Base-by-base conservation (phyloP, 1,139 yeast species). In the Geotrichum carabidarum region DNA sequence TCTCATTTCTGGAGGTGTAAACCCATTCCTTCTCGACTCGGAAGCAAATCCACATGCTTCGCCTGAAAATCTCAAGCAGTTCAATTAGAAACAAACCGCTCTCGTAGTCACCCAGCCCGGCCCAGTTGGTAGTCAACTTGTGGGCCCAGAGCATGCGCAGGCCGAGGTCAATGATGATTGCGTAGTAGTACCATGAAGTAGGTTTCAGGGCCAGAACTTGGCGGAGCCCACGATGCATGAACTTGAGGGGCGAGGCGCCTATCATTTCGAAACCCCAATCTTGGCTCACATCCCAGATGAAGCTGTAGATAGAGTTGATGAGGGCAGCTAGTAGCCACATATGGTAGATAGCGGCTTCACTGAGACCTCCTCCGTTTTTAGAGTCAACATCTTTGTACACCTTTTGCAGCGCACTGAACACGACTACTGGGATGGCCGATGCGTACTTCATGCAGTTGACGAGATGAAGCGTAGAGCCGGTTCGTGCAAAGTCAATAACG, bases 11-110 rank as follows among this genome's bases (percentile, higher is more conserved):
- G 31, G 46, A 7, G 6, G 48, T 35, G n/a, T 27, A 12, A 32
- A 62, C 63, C 68, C 73, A 84, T 68, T 91, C 97, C 41, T 86
- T 79, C 63, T 91, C 97, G 35, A 90, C 73, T 67, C 94, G 84
- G 65, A 91, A 74, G 62, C 88, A 80, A 51, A 91, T 81, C 99
- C 99, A 93, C 57, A 89, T 71, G 82, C 93, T 88, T 63, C 99
- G 77, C 70, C 99, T 78, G 9, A 83, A 62, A 9, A 93, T 76
- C 68, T 93, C 99, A 53, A 90, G 70, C 8, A 80, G 64, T 64
- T 91, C 95, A 51, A 88, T 69, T 7, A 77, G 66, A 57, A 84
- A 82, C 61, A 79, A 76, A 1, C 93, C 94, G 27, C 77, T 70
- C 60, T 82, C 86, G 37, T 74, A 70, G 30, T 82, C 79, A 14